These are phyloP conservation scores for Nothophytophthora sp. DNA, from an alignment of 352 stramenopile genomes.

Conservation along the genomic window DNA sequence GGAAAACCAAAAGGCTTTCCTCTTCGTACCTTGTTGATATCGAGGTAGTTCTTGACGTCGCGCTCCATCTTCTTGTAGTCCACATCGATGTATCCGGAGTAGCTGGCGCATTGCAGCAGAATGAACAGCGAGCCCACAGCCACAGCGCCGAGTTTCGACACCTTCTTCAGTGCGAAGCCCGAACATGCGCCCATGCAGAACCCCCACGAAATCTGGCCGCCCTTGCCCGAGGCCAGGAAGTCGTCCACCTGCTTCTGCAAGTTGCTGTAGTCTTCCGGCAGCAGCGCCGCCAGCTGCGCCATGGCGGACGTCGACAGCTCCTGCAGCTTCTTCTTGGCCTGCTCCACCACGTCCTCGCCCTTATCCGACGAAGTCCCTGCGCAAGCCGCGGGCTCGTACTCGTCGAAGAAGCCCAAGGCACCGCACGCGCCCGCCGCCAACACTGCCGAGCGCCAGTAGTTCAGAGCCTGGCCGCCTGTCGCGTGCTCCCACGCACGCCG, in stretches of 20 bases:
- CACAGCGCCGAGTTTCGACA: conserved; percentile 89
- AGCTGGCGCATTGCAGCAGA: conserved; percentile 86
- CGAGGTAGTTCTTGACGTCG: conserved; percentile 67
- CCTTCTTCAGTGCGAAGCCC: conserved; percentile 90
- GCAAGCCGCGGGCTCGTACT: conserved; percentile 16
- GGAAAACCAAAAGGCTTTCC: not conserved
- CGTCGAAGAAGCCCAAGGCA: conserved; percentile 8
- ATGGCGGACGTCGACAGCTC: conserved; percentile 40
- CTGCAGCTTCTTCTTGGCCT: conserved; percentile 65
- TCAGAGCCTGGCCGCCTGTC: conserved; percentile 12
- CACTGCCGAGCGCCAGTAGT: conserved; percentile 24
- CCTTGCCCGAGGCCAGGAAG: conserved; percentile 67
- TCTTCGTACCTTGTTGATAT: conserved; percentile 85
- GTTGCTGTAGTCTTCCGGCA: conserved; percentile 47
- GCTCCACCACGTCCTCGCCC: conserved; percentile 49
- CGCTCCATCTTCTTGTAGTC: conserved; percentile 92
- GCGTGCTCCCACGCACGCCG: conserved; percentile 5
- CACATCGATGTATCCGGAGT: conserved; percentile 90
- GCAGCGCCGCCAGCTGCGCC: conserved; percentile 28
- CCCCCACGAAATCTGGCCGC: conserved; percentile 87
- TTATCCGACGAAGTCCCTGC: conserved; percentile 13
- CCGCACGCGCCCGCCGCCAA: conserved; percentile 16
- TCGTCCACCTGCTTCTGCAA: conserved; percentile 55
- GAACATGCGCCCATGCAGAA: conserved; percentile 91
- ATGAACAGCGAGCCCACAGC: conserved; percentile 88